These are phyloP conservation scores for Hypoxylon sp. DNA, from an alignment of 2,329 filamentous ascomycete genomes.

Conservation along the genomic window DNA sequence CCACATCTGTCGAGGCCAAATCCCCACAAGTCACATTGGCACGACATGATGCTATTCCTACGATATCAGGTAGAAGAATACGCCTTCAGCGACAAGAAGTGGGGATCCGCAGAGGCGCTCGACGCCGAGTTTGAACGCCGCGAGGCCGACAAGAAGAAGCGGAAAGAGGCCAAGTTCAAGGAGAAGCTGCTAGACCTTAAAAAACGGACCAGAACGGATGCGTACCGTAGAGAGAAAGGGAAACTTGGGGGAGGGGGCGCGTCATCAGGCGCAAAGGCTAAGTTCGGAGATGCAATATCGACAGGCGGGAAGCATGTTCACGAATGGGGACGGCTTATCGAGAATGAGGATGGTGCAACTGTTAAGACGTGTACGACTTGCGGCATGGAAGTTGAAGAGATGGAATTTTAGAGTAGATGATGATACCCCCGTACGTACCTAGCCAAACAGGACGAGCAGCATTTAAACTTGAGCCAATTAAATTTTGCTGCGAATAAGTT, in stretches of 20 bases:
- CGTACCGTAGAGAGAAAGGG: constrained; percentile 81
- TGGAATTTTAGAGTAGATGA: constrained; percentile 69
- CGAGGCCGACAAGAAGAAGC: constrained; percentile 82
- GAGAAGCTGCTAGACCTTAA: constrained; percentile 91
- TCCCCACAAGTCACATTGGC: constrained; percentile 95
- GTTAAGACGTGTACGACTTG: constrained; percentile 85
- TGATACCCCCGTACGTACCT: constrained; percentile 30
- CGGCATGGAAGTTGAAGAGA: constrained; percentile 83
- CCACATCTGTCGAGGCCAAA: constrained; percentile 92
- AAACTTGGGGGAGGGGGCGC: constrained; percentile 61
- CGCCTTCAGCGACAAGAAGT: constrained; percentile 85
- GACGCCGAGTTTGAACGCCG: constrained; percentile 90
- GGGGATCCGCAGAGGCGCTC: constrained; percentile 87
- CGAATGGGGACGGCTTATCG: constrained; percentile 83
- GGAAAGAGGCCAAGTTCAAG: constrained; percentile 93
- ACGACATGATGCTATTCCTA: constrained; percentile 98
- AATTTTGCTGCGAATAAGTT: neutral
- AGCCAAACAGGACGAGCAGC: neutral
- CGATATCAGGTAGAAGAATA: constrained; percentile 96
- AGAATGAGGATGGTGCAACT: constrained; percentile 79
- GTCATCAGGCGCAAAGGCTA: constrained; percentile 61
- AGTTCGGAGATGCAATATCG: constrained; percentile 84
- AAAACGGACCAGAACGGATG: constrained; percentile 92
- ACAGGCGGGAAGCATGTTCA: constrained; percentile 84
- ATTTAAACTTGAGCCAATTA: neutral